Percentiles rank a stretch among this genome's conserved stretches.
phyloP scores from a whole-genome alignment of 2,329 filamentous ascomycete species.

The Dothidotthia symphoricarpi region DNA sequence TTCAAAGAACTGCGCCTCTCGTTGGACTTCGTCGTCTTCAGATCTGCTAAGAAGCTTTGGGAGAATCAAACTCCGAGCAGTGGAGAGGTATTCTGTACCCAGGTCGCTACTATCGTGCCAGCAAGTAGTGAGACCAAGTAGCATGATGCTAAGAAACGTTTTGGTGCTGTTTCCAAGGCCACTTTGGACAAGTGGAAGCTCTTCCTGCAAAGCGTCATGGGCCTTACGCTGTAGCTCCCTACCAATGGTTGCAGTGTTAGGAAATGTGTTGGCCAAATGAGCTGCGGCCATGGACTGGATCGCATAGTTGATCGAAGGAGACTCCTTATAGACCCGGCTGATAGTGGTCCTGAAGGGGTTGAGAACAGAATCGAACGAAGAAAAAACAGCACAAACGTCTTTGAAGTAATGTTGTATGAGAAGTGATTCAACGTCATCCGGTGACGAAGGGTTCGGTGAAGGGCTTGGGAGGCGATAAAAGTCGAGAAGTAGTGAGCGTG shows the following conservation, averaged over 20 bases:
- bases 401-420: constrained; percentile 65
- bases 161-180: constrained; percentile 48
- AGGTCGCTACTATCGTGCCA: constrained; percentile 60
- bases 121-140: constrained; percentile 59
- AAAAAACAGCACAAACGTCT: constrained; percentile 61
- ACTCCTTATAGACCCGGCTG: constrained; percentile 57
- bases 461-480: constrained; percentile 40
- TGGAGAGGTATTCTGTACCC: constrained; percentile 54
- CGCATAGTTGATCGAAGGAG: constrained; percentile 58
- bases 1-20: constrained; percentile 53
- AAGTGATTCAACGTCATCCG: constrained; percentile 53
- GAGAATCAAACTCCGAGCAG: constrained; percentile 45
- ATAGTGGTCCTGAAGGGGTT: constrained; percentile 63
- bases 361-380: constrained; percentile 62
- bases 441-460: constrained; percentile 35
- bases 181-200: constrained; percentile 47
- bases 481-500: constrained; percentile 41
- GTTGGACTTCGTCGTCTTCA: constrained; percentile 33
- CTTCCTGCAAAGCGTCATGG: constrained; percentile 52
- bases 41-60: constrained; percentile 45
- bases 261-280: constrained; percentile 59
- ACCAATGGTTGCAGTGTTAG: constrained; percentile 52
- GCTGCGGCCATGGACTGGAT: constrained; percentile 65
- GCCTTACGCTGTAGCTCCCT: constrained; percentile 55
- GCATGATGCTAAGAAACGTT: constrained; percentile 57